phyloP scores from a whole-genome alignment of 495 filamentous ascomycete species.

The Margaritispora aquatica region DNA sequence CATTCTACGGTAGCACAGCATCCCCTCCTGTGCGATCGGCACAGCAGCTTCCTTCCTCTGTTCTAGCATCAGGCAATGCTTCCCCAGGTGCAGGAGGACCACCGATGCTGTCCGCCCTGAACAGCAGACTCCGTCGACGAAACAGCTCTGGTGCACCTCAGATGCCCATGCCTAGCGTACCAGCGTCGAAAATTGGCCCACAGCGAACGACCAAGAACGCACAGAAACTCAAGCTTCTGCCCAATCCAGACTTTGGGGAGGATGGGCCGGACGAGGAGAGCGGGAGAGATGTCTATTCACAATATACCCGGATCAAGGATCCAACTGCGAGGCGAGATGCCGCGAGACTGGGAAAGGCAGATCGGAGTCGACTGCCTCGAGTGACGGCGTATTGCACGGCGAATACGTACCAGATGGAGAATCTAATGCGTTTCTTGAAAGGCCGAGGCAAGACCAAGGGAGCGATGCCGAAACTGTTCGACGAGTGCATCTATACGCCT shows the following conservation, averaged over 20 bases:
- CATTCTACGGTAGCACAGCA: constrained; percentile 42
- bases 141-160: constrained; percentile 72
- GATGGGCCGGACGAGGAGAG: constrained; percentile 77
- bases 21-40: constrained; percentile 13
- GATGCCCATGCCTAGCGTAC: constrained; percentile 32
- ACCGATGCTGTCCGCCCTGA: constrained; percentile 74
- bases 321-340: constrained; percentile 90
- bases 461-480: constrained; percentile 81
- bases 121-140: constrained; percentile 77
- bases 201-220: constrained; percentile 92
- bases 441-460: constrained; percentile 66
- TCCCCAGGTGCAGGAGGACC: constrained; percentile 37
- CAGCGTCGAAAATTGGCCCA: constrained; percentile 78
- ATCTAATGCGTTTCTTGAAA: constrained; percentile 83
- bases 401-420: constrained; percentile 80
- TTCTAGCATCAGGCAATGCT: constrained; percentile 31
- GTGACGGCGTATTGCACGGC: constrained; percentile 97
- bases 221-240: constrained; percentile 92
- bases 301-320: constrained; percentile 91
- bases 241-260: constrained; percentile 78
- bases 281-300: constrained; percentile 91
- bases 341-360: constrained; percentile 86
- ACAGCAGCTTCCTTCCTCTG: constrained; percentile 36
- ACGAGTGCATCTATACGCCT: constrained; percentile 94
- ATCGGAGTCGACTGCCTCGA: constrained; percentile 76